Conservation (phyloP, 192 early-diverging fungal species). For the Diversispora eburnea region DNA sequence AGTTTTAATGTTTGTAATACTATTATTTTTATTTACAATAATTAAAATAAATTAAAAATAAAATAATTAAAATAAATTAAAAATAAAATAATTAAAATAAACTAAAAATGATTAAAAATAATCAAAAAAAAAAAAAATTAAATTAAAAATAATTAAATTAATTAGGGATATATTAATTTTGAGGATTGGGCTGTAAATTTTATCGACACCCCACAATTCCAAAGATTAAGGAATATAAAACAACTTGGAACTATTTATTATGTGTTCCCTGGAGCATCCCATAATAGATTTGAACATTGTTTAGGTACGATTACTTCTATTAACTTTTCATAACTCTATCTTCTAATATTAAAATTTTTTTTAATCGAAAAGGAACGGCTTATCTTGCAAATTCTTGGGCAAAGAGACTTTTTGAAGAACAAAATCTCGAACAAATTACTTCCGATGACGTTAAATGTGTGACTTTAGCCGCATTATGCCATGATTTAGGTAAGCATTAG, state of each 20-base stretch:
- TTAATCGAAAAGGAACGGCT: slow-evolving; percentile 59
- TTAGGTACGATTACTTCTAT: slow-evolving; percentile 38
- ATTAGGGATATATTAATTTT: slow-evolving; percentile 70
- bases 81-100: no score
- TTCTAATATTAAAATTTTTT: not conserved
- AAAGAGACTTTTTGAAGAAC: slow-evolving; percentile 57
- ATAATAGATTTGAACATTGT: slow-evolving; percentile 96
- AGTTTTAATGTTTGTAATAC: no score
- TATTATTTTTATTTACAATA: no score
- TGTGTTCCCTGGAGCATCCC: slow-evolving; percentile 88
- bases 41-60: no score
- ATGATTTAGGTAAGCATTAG: slow-evolving; percentile 70
- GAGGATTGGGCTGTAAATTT: slow-evolving; percentile 59
- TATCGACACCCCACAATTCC: slow-evolving; percentile 94
- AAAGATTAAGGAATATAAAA: slow-evolving; percentile 87
- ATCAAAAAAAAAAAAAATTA: not conserved
- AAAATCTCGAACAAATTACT: slow-evolving; percentile 76
- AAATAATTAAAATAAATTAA: no score
- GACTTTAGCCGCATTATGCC: slow-evolving; percentile 85
- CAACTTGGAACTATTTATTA: slow-evolving; percentile 81
- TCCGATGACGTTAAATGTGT: slow-evolving; percentile 78
- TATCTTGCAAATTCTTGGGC: slow-evolving; percentile 76
- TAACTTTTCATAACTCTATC: no score
- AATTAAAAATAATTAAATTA: not conserved
- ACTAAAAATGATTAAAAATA: not conserved